Evolutionary conservation across 805 yeast species (phyloP).

Genomic region (Lipomyces yamanashiensis): DNA sequence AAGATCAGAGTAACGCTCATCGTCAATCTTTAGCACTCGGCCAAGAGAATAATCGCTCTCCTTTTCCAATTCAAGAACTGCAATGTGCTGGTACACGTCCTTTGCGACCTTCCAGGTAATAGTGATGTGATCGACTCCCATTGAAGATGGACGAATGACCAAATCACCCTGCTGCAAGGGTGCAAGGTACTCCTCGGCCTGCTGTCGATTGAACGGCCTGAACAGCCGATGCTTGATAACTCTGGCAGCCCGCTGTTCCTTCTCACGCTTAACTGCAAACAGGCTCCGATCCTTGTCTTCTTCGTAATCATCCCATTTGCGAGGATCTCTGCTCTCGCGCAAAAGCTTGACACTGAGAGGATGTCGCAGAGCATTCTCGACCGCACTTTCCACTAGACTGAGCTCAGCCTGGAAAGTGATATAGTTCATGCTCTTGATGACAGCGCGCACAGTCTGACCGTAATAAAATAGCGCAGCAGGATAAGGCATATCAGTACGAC

Average conservation of each 20-base stretch:
- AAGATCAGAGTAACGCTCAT: slow-evolving; percentile 74
- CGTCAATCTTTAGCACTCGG: slow-evolving; percentile 65
- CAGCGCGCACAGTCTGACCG: slow-evolving; percentile 89
- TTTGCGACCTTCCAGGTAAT: slow-evolving; percentile 97
- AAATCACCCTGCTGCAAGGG: slow-evolving; percentile 88
- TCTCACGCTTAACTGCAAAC: slow-evolving; percentile 61
- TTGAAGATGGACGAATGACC: slow-evolving; percentile 92
- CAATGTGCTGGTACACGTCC: slow-evolving; percentile 87
- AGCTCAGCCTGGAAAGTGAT: slow-evolving; percentile 74
- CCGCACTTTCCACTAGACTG: slow-evolving; percentile 69
- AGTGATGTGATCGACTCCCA: slow-evolving; percentile 84
- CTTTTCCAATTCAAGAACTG: slow-evolving; percentile 74
- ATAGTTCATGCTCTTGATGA: slow-evolving; percentile 70
- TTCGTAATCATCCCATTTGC: slow-evolving; percentile 75
- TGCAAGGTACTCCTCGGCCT: slow-evolving; percentile 92
- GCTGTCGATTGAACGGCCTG: slow-evolving; percentile 77
- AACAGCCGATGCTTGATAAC: slow-evolving; percentile 90
- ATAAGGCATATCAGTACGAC: slow-evolving; percentile 52
- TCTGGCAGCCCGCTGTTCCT: slow-evolving; percentile 70
- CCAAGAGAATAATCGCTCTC: slow-evolving; percentile 68
- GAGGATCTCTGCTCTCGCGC: slow-evolving; percentile 54
- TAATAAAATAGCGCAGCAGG: slow-evolving; percentile 53
- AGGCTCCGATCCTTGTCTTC: slow-evolving; percentile 67
- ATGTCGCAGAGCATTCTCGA: slow-evolving; percentile 55
- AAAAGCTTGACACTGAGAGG: slow-evolving; percentile 40